phyloP scores from a whole-genome alignment of 148 eudicot genomes.

The Spergularia bocconei region DNA sequence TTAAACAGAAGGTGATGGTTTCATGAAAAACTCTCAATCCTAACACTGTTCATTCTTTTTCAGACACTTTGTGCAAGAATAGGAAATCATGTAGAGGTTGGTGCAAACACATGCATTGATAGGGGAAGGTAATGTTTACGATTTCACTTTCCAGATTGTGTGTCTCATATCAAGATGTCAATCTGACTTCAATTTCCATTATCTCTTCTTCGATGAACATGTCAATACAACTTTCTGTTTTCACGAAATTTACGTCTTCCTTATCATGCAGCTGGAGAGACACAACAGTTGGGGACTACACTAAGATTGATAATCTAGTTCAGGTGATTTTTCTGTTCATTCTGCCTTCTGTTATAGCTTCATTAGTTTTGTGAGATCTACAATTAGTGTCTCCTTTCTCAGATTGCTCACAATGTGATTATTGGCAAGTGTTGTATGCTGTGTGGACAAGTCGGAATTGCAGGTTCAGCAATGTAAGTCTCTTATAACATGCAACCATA shows the following conservation, averaged over 20 bases:
- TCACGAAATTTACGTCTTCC: neutral
- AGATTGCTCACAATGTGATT: constrained; percentile 89
- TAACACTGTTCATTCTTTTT: constrained; percentile 4
- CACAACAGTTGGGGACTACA: constrained; percentile 66
- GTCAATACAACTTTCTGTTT: neutral
- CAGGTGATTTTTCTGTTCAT: constrained; percentile 48
- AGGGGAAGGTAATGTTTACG: constrained; percentile 71
- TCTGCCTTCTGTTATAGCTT: constrained; percentile 10
- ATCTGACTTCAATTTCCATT: neutral
- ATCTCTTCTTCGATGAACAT: neutral
- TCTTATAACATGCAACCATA: neutral
- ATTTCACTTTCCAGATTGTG: neutral
- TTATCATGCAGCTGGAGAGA: constrained; percentile 84
- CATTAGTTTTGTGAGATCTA: neutral
- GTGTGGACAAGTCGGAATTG: constrained; percentile 94
- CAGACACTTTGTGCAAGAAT: constrained; percentile 63
- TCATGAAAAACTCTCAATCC: neutral
- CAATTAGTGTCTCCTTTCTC: constrained; percentile 24
- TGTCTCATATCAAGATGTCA: neutral
- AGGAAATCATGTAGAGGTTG: constrained; percentile 88
- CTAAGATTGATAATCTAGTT: constrained; percentile 92
- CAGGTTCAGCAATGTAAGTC: constrained; percentile 87
- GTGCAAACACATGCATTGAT: constrained; percentile 92
- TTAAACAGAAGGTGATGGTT: neutral
- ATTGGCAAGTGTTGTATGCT: constrained; percentile 71